These are phyloP conservation scores for Phyllostachys edulis DNA, from an alignment of 176 grass and related monocot genomes.

Conservation along the genomic window DNA sequence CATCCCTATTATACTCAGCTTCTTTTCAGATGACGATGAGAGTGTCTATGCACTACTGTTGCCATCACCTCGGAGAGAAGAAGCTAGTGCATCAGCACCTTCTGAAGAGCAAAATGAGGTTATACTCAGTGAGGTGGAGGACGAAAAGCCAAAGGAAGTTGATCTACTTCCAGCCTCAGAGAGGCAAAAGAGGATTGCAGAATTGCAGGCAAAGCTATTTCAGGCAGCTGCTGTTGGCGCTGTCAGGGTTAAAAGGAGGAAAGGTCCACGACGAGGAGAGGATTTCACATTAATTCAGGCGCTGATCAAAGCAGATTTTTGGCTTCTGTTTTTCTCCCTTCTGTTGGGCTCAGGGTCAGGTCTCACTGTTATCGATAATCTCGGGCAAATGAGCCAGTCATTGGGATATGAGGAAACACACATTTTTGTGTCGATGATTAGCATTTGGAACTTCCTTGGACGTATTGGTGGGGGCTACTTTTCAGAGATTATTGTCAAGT, in stretches of 20 bases:
- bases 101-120: constrained; percentile 56
- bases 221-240: constrained; percentile 81
- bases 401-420: constrained; percentile 67
- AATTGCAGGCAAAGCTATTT: constrained; percentile 69
- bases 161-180: constrained; percentile 85
- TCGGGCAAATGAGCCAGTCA: constrained; percentile 91
- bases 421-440: constrained; percentile 95
- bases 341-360: constrained; percentile 81
- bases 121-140: constrained; percentile 88
- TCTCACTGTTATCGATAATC: constrained; percentile 89
- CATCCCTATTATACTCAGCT: constrained; percentile 67
- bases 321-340: constrained; percentile 88
- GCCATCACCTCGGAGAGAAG: constrained; percentile 49
- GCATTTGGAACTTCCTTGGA: constrained; percentile 97
- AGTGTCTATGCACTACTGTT: constrained; percentile 42
- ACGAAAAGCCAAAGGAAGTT: constrained; percentile 78
- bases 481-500: constrained; percentile 90
- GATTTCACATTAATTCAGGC: constrained; percentile 90
- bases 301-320: constrained; percentile 87
- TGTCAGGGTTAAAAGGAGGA: constrained; percentile 74
- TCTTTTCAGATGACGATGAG: constrained; percentile 43
- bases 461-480: constrained; percentile 81
- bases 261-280: constrained; percentile 71
- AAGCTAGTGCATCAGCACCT: constrained; percentile 37
- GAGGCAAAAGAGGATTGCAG: constrained; percentile 84